Evolutionary conservation across 2,329 filamentous ascomycete species (phyloP), one percentile per base, ranked within the genome.

Genomic region (Colletotrichum salicis): DNA sequence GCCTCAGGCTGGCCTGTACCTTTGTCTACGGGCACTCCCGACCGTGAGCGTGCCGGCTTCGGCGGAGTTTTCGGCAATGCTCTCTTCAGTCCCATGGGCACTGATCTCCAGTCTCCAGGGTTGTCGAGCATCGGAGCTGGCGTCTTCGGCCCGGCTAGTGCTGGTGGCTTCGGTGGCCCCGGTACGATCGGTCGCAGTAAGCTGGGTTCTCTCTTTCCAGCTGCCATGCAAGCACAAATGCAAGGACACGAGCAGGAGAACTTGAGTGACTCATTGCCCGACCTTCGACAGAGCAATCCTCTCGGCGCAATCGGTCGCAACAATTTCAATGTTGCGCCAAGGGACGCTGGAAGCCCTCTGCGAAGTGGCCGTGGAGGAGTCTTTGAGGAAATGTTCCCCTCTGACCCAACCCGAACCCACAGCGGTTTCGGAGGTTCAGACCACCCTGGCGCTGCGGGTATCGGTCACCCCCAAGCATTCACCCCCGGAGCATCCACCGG

Each of bases 211-310:
- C 85, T 99, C 29, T 98, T 99, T 78, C 95, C 96, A 10, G 85
- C 91, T 1, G 92, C 93, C 5, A 95, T 97, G 93, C 95, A 98
- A 82, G 93, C 95, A 45, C 94, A 97, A 80, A 95, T 97, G 92
- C 93, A 95, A 71, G 83, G 84, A 3, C 88, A 91, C 35, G 93
- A 96, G 13, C 92, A 92, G 55, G 88, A 90, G 31, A 86, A 79
- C 70, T 76, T 91, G 60, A 84, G 86, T 45, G 91, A 92, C 70
- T 86, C 85, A 1, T 79, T 87, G 13, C 86, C 88, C 5, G 90
- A 93, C 73, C 82, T 90, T 67, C 88, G 90, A 64, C 89, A 91
- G 72, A 82, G 81, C 59, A 90, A 90, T 73, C 89, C 89, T 4
- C 87, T 93, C 8, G 91, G 91, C 48, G 89, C 90, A 15, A 93